Evolutionary conservation across 148 eudicot genomes (phyloP), one percentile per base, ranked within the genome.

Genomic region (Arctostaphylos glauca): DNA sequence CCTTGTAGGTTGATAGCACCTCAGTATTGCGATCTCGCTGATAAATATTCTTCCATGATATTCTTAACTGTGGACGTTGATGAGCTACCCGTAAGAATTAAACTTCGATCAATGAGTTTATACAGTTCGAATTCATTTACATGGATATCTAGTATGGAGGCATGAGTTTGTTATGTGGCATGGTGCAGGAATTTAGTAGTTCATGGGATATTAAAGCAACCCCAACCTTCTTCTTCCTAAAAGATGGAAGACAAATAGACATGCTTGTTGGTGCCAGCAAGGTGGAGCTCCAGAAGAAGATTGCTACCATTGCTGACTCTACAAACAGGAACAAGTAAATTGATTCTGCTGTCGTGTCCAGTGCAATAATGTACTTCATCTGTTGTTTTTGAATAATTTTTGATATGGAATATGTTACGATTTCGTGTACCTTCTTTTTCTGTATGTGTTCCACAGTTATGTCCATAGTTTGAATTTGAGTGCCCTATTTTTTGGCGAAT

Each of bases 201-300:
- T 88, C 91, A 59, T 93, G 93, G 93, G 97, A 93, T 80, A 89
- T 93, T 10, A 93, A 91, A 88, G 97, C 97, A 55, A 91, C 95
- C 19, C 98, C 97, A 83, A 91, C 94, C 2, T 92, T 94, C 86
- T 90, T 89, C 81, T 92, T 94, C 74, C 87, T 94, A 43, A 88
- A 86, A 91, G 85, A 85, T 54, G 98, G 98, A 47, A 84, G 83
- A 56, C 88, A 91, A 59, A 62, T 94, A 80, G 95, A 94, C 81
- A 94, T 89, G 83, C 83, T 92, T 77, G 91, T 94, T 60, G 98
- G 98, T 44, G 91, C 93, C 53, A 89, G 92, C 81, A 91, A 91
- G 88, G 41, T 15, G 8, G 94, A 92, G 77, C 92, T 94, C 52
- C 87, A 84, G 44, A 87, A 87, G 83, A 93, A 91, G 89, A 81